These are phyloP conservation scores for Casuarina cunninghamiana DNA, from an alignment of 306 rosid genomes.

Conservation along the genomic window DNA sequence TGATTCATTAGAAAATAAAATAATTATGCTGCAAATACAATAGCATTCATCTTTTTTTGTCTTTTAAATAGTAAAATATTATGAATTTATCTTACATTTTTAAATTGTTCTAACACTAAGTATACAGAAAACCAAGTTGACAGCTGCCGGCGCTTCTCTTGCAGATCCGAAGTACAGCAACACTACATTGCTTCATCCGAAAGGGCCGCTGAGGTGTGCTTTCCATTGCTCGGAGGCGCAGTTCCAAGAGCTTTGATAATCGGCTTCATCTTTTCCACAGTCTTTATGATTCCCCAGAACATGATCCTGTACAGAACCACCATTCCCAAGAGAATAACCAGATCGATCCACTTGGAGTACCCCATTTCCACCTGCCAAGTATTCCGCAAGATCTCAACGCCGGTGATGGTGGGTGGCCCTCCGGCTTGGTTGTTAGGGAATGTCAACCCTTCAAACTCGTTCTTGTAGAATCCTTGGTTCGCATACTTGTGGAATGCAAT, in stretches of 20 bases:
- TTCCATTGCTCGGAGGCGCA: not conserved
- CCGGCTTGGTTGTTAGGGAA: conserved; percentile 40
- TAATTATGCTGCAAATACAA: too few relatives aligned
- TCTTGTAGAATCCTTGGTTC: conserved; percentile 61
- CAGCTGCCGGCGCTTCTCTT: too few relatives aligned
- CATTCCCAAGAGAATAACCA: conserved; percentile 60
- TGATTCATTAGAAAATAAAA: too few relatives aligned
- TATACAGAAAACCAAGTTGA: too few relatives aligned
- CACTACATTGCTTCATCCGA: not conserved
- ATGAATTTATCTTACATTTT: too few relatives aligned
- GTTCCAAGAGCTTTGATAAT: conserved; percentile 11
- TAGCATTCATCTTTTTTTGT: too few relatives aligned
- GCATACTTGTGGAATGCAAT: conserved; percentile 68
- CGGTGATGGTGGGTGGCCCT: conserved; percentile 22
- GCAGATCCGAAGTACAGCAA: not conserved
- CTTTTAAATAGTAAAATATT: too few relatives aligned
- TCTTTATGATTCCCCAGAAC: conserved; percentile 49
- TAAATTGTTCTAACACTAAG: too few relatives aligned
- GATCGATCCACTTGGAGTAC: conserved; percentile 65
- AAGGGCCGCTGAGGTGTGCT: not conserved
- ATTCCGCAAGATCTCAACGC: conserved; percentile 41
- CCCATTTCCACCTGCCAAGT: conserved; percentile 54
- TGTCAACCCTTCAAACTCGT: conserved; percentile 55
- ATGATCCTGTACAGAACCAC: conserved; percentile 38
- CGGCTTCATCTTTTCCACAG: conserved; percentile 44